phyloP scores from a whole-genome alignment of 163 green algal genomes.

The Coccomyxa subellipsoidea region DNA sequence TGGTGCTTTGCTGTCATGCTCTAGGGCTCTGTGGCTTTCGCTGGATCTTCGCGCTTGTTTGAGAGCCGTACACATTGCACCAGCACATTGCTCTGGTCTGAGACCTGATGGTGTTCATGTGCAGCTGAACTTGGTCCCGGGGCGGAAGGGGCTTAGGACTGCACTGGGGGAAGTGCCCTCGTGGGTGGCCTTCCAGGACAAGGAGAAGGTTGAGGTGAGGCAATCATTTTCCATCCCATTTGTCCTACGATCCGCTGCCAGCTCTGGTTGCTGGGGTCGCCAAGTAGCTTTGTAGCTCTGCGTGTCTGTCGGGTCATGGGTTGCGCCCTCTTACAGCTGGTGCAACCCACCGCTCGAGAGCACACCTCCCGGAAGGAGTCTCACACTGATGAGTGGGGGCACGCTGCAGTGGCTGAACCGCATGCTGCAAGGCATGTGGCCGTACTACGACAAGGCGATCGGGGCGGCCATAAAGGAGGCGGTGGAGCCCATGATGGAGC shows the following conservation, averaged over 20 bases:
- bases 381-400: background rate
- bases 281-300: too few species aligned
- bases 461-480: constrained; percentile 70
- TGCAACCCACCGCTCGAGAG: too few species aligned
- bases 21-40: too few species aligned
- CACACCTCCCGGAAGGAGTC: too few species aligned
- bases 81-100: too few species aligned
- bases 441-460: constrained; percentile 81
- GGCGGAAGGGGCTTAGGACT: constrained; percentile 60
- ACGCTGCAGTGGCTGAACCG: constrained; percentile 77
- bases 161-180: constrained; percentile 57
- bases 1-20: background rate
- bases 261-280: too few species aligned
- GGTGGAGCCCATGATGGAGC: constrained; percentile 61
- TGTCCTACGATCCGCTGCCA: background rate
- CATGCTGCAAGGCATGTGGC: constrained; percentile 77
- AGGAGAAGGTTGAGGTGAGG: constrained; percentile 68
- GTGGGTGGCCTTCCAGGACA: constrained; percentile 65
- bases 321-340: too few species aligned
- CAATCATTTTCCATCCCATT: background rate
- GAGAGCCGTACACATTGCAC: too few species aligned
- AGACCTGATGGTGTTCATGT: background rate
- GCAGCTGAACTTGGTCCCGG: constrained; percentile 54
- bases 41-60: too few species aligned
- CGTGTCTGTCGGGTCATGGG: too few species aligned